phyloP scores from a whole-genome alignment of 2,329 filamentous ascomycete genomes.

The Xylaria sp. region DNA sequence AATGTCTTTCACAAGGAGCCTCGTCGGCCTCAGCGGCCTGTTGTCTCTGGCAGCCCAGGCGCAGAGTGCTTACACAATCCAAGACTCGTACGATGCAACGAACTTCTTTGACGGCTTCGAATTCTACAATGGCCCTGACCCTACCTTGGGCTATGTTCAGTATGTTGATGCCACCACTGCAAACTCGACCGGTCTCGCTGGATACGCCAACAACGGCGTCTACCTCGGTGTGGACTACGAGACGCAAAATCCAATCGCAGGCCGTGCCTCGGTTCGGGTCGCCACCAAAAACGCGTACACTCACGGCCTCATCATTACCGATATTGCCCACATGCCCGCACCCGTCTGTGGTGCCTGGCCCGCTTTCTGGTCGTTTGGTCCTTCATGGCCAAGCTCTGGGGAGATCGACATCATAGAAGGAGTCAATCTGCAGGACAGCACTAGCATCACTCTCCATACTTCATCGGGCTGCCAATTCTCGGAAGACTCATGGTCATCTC shows the following conservation, averaged over 20 bases:
- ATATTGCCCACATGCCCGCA: constrained; percentile 78
- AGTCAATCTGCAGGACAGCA: constrained; percentile 65
- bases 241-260: constrained; percentile 59
- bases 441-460: constrained; percentile 74
- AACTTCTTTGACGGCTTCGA: constrained; percentile 64
- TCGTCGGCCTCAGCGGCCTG: constrained; percentile 35
- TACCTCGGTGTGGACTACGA: constrained; percentile 73
- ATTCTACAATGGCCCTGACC: constrained; percentile 66
- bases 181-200: constrained; percentile 62
- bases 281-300: constrained; percentile 70
- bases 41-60: constrained; percentile 35
- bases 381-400: constrained; percentile 71
- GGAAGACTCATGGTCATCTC: constrained; percentile 48
- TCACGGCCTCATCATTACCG: constrained; percentile 72
- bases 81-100: constrained; percentile 54
- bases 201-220: constrained; percentile 59
- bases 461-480: constrained; percentile 61
- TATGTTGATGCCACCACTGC: constrained; percentile 69
- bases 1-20: constrained; percentile 34
- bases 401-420: constrained; percentile 86
- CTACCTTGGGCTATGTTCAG: constrained; percentile 75
- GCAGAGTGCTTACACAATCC: constrained; percentile 49
- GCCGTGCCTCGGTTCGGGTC: constrained; percentile 74
- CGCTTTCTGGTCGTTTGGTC: constrained; percentile 72
- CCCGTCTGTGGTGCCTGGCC: constrained; percentile 77